Percentiles rank a stretch among this genome's conserved stretches.
These are phyloP conservation scores for Fusarium chlamydosporum DNA, from an alignment of 2,329 filamentous ascomycete genomes.

Conservation along the genomic window DNA sequence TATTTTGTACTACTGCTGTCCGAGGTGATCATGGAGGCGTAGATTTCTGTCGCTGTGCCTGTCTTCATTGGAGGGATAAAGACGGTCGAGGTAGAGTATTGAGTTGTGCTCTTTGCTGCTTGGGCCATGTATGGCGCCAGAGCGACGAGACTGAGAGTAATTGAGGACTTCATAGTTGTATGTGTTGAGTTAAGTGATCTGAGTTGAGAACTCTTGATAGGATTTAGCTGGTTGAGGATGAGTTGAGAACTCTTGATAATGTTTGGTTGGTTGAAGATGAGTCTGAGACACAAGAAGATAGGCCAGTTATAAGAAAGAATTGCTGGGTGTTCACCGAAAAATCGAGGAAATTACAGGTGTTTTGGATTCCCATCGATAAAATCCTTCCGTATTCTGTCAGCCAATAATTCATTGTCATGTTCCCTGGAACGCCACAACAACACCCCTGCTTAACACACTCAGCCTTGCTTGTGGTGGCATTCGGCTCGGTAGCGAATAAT, in stretches of 20 bases:
- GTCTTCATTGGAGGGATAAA: conserved; percentile 39
- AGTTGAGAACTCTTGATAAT: background rate
- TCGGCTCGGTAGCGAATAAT: background rate
- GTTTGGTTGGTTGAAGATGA: background rate
- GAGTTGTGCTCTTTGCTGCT: conserved; percentile 24
- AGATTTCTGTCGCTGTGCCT: conserved; percentile 41
- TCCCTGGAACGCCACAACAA: background rate
- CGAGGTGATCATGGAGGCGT: conserved; percentile 46
- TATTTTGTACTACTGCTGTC: conserved; percentile 43
- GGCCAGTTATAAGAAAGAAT: background rate
- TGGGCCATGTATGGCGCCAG: conserved; percentile 6
- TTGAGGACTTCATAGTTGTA: background rate
- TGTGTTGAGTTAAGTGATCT: background rate
- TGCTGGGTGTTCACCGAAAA: background rate
- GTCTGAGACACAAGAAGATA: background rate
- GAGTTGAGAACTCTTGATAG: background rate
- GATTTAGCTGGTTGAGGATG: background rate
- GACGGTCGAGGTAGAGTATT: conserved; percentile 31
- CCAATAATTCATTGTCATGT: conserved; percentile 2
- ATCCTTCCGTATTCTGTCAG: background rate
- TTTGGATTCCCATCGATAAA: background rate
- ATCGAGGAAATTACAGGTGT: background rate
- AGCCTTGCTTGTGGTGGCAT: conserved; percentile 3
- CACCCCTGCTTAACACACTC: background rate
- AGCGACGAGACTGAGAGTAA: conserved; percentile 3